These are phyloP conservation scores for Heliocybe sulcata DNA, from an alignment of 1,284 basidiomycete species.

Conservation along the genomic window DNA sequence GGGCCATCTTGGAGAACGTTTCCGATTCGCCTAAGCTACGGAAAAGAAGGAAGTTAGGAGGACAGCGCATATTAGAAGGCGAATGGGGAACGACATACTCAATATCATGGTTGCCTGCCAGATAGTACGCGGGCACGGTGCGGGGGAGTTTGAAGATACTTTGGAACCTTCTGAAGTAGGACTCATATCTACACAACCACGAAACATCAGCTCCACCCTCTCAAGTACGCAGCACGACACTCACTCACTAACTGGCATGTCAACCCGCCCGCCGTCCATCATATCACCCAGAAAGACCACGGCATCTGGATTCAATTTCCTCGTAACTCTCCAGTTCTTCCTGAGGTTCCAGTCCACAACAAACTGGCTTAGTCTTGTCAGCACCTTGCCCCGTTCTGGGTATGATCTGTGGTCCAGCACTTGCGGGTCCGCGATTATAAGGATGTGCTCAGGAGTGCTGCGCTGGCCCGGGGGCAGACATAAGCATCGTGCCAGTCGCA, in stretches of 20 bases:
- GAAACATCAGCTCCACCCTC: slow-evolving; percentile 14
- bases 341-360: slow-evolving; percentile 65
- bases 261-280: slow-evolving; percentile 61
- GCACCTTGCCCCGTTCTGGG: slow-evolving; percentile 30
- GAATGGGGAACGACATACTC: slow-evolving; percentile 38
- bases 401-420: slow-evolving; percentile 48
- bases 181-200: slow-evolving; percentile 45
- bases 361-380: slow-evolving; percentile 38
- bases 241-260: slow-evolving; percentile 58
- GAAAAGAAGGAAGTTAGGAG: not conserved
- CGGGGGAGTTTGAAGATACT: slow-evolving; percentile 45
- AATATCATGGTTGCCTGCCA: slow-evolving; percentile 87
- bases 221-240: slow-evolving; percentile 20
- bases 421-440: slow-evolving; percentile 77
- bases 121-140: slow-evolving; percentile 45
- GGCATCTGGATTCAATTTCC: slow-evolving; percentile 54
- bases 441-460: slow-evolving; percentile 41
- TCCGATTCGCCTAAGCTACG: slow-evolving; percentile 46
- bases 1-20: slow-evolving; percentile 42
- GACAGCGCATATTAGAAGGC: slow-evolving; percentile 6
- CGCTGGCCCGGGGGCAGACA: slow-evolving; percentile 5
- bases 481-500: slow-evolving; percentile 5
- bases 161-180: slow-evolving; percentile 54
- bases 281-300: slow-evolving; percentile 82
- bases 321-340: slow-evolving; percentile 69